Base-by-base conservation (phyloP, 306 rosid genomes). In the Parietaria judaica region DNA sequence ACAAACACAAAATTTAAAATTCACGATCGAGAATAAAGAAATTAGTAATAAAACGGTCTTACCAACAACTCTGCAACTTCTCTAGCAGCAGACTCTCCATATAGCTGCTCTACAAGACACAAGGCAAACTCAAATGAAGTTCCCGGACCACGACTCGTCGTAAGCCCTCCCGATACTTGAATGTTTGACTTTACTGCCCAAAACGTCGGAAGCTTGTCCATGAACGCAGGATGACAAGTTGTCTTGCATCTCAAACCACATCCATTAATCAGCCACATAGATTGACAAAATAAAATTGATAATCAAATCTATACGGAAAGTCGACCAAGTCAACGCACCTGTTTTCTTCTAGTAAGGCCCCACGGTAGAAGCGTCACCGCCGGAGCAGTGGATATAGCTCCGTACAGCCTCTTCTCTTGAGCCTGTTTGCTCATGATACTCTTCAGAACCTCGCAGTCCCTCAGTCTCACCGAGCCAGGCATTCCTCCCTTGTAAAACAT, bases 341-440 rank as follows among this genome's bases (percentile, higher is more conserved):
- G 84, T 57, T 84, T 92, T 78, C 17, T 88, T 49, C 70, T 88
- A 47, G 86, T 58, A 58, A 92, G 96, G 66, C 96, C 98, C 98
- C 98, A 92, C 3, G 98, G 98, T 74, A 88, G 78, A 59, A 92
- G 98, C 0, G 98, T 79, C 36, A 92, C 86, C 7, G 96, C 98
- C 3, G 98, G 98, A 66, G 98, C 96, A 70, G 96, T 92, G 80
- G 89, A 85, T 60, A 88, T 92, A 53, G 98, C 98, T 72, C 96
- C 98, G 51, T 77, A 88, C 8, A 92, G 84, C 82, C 95, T 80
- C 64, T 78, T 88, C 67, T 81, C 82, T 67, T 86, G 88, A 13
- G 95, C 96, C 60, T 92, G 98, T 61, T 70, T 80, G 69, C 92
- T 78, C 14, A 89, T 92, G 38, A 88, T 88, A 70, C 74, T 69